phyloP scores from a whole-genome alignment of 768 basidiomycete genomes.

The Neoboletus subvelutipes region DNA sequence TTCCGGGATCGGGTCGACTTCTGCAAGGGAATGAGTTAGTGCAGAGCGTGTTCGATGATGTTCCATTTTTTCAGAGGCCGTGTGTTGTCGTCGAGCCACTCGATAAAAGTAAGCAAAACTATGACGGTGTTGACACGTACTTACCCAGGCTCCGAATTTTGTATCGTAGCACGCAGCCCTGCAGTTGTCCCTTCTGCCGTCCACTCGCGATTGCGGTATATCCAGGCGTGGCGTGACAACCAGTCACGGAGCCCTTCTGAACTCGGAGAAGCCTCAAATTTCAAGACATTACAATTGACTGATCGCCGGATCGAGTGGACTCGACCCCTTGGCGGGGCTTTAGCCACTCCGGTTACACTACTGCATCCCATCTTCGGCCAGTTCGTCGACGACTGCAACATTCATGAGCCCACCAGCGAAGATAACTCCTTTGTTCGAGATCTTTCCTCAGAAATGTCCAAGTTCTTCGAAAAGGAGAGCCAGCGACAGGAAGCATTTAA shows the following conservation, averaged over 20 bases:
- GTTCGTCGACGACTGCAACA: background rate
- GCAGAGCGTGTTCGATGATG: background rate
- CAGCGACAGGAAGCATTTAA: background rate
- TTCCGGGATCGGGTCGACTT: no score
- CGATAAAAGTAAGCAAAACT: no score
- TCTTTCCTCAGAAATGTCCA: background rate
- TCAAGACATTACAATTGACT: background rate
- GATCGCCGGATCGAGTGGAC: background rate
- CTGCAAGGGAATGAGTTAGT: background rate
- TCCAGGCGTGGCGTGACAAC: background rate
- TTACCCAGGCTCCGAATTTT: background rate
- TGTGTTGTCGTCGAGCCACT: background rate
- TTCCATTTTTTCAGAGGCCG: background rate
- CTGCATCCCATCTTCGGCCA: background rate
- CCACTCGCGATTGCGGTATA: background rate
- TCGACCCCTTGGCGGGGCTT: background rate
- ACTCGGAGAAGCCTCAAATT: background rate
- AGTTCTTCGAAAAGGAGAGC: background rate
- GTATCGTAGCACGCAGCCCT: no score
- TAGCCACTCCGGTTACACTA: background rate
- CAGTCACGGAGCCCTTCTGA: background rate
- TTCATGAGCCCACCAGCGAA: background rate
- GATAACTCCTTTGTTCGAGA: background rate
- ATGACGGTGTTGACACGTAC: background rate
- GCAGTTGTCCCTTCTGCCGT: background rate